phyloP scores from a whole-genome alignment of 2,329 filamentous ascomycete genomes.

The Simplicillium sp. region DNA sequence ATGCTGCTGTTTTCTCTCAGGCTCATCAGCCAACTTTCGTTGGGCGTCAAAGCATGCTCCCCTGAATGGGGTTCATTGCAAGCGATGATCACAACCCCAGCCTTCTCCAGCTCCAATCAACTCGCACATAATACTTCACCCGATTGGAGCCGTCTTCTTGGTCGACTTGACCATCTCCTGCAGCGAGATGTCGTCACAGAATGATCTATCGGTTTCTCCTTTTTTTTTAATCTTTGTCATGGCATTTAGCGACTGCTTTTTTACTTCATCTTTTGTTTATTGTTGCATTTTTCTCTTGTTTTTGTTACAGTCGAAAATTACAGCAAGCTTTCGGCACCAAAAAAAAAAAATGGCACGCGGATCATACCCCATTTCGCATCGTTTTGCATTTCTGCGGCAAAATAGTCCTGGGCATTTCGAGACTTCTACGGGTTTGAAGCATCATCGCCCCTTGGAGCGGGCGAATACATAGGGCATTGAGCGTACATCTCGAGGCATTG shows the following conservation, averaged over 20 bases:
- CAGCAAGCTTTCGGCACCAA: slow-evolving; percentile 28
- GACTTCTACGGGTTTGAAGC: slow-evolving; percentile 8
- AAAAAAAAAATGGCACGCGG: slow-evolving; percentile 25
- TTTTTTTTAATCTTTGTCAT: slow-evolving; percentile 26
- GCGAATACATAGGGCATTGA: slow-evolving; percentile 16
- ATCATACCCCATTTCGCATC: slow-evolving; percentile 22
- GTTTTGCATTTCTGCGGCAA: slow-evolving; percentile 11
- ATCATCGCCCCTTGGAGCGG: slow-evolving; percentile 10
- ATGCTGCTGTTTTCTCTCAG: slow-evolving; percentile 20
- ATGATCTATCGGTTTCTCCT: slow-evolving; percentile 15
- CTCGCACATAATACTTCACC: slow-evolving; percentile 9
- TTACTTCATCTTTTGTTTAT: slow-evolving; percentile 19
- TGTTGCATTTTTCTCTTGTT: slow-evolving; percentile 14
- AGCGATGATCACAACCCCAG: neutral
- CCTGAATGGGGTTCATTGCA: slow-evolving; percentile 17
- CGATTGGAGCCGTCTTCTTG: slow-evolving; percentile 1
- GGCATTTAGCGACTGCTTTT: slow-evolving; percentile 36
- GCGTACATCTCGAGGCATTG: too few species aligned
- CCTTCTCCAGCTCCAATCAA: too few species aligned
- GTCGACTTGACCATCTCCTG: slow-evolving; percentile 5
- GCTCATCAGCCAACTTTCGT: slow-evolving; percentile 28
- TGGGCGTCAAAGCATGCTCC: slow-evolving; percentile 30
- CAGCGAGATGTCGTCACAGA: slow-evolving; percentile 15
- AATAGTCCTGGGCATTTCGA: slow-evolving; percentile 5
- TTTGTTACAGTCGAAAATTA: slow-evolving; percentile 9